These are phyloP conservation scores for Penicillium corylophilum DNA, from an alignment of 2,329 filamentous ascomycete species.

Conservation along the genomic window DNA sequence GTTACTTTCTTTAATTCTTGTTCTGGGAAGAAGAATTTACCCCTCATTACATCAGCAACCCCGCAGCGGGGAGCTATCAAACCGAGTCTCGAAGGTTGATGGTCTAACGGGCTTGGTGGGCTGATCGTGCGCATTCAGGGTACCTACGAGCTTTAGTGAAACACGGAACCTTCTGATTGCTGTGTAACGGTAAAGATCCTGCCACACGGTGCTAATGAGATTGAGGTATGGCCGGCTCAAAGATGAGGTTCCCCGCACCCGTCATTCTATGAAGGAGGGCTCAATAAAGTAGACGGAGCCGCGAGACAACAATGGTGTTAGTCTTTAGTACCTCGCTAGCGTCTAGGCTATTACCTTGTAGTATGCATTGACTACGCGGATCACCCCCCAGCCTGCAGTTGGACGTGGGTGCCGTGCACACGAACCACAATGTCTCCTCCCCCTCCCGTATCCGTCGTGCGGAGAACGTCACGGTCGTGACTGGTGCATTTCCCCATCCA, in stretches of 20 bases:
- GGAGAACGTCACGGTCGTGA: conserved; percentile 15
- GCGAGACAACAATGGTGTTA: neutral
- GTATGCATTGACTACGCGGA: neutral
- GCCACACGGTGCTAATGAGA: neutral
- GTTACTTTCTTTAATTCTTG: neutral
- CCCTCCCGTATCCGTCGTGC: conserved; percentile 20
- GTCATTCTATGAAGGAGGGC: neutral
- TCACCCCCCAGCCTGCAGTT: neutral
- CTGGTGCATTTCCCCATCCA: conserved; percentile 15
- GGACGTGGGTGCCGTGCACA: conserved; percentile 1
- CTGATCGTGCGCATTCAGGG: neutral
- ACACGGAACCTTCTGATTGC: neutral
- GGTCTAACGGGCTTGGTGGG: conserved; percentile 1
- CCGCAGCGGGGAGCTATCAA: conserved; percentile 14
- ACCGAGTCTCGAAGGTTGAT: neutral
- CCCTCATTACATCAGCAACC: conserved; percentile 27
- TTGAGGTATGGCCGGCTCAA: neutral
- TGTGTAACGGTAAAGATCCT: neutral
- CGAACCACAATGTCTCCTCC: conserved; percentile 9
- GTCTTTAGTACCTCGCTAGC: neutral
- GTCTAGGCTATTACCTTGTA: neutral
- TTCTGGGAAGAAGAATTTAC: conserved; percentile 6
- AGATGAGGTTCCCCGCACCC: conserved; percentile 13
- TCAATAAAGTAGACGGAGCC: neutral
- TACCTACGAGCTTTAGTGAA: neutral